phyloP scores from a whole-genome alignment of 2,329 filamentous ascomycete species.

The Purpureocillium lavendulum region DNA sequence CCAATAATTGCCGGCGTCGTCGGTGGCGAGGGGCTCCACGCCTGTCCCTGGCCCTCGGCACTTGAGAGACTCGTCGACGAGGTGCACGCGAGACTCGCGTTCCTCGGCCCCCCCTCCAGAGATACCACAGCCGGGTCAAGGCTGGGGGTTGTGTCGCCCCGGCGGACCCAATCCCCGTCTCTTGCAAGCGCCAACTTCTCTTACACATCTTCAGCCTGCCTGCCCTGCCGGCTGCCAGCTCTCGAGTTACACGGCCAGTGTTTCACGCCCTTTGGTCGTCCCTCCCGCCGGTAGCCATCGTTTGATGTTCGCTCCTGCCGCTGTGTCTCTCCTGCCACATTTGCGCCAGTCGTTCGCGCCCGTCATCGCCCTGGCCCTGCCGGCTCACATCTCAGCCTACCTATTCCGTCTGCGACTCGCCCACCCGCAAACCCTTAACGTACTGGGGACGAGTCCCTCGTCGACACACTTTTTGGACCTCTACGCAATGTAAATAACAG shows the following conservation, averaged over 20 bases:
- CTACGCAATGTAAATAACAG: conserved; percentile 9
- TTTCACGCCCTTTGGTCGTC: conserved; percentile 14
- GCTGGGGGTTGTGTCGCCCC: too few relatives aligned
- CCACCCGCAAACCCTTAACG: neutral
- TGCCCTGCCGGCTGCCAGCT: conserved; percentile 7
- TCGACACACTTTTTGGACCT: conserved; percentile 1
- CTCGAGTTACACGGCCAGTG: conserved; percentile 15
- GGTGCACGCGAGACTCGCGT: too few relatives aligned
- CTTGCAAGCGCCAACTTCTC: neutral
- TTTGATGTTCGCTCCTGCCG: conserved; percentile 6
- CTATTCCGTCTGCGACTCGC: too few relatives aligned
- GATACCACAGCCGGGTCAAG: too few relatives aligned
- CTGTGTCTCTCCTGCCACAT: conserved; percentile 1
- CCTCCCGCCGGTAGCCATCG: conserved; percentile 8
- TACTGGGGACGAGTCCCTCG: neutral
- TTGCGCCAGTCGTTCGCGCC: neutral
- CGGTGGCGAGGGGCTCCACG: too few relatives aligned
- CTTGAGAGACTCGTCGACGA: too few relatives aligned
- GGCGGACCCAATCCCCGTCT: neutral
- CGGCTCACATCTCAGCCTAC: too few relatives aligned
- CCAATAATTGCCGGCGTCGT: too few relatives aligned
- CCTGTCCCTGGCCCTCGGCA: too few relatives aligned
- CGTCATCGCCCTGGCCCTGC: neutral
- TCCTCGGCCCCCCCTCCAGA: too few relatives aligned
- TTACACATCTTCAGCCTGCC: conserved; percentile 4